phyloP scores from a whole-genome alignment of 2,329 filamentous ascomycete genomes.

The Penicillium digitatum region DNA sequence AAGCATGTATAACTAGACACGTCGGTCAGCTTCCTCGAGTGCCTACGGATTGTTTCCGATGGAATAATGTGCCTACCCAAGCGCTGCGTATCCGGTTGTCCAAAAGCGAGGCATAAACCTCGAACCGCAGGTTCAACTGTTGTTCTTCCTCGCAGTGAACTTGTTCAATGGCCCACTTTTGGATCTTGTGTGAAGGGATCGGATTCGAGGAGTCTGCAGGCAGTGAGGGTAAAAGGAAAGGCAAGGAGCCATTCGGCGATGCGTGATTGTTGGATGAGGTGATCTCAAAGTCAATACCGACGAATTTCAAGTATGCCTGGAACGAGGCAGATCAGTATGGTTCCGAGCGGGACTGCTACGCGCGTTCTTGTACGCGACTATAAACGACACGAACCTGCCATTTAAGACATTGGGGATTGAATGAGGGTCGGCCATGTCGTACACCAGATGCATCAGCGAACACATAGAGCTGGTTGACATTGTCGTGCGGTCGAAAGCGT shows the following conservation, averaged over 20 bases:
- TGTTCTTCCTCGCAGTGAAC: constrained; percentile 47
- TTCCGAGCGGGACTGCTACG: neutral
- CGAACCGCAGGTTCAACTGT: constrained; percentile 55
- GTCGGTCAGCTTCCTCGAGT: constrained; percentile 1
- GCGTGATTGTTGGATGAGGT: constrained; percentile 85
- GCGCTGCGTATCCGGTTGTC: constrained; percentile 75
- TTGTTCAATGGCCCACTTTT: constrained; percentile 62
- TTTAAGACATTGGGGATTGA: constrained; percentile 89
- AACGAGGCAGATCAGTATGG: constrained; percentile 7
- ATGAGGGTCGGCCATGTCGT: constrained; percentile 63
- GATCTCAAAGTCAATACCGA: constrained; percentile 62
- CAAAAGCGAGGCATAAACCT: constrained; percentile 74
- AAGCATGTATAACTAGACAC: constrained; percentile 65
- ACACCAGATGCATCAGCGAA: constrained; percentile 68
- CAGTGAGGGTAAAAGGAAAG: constrained; percentile 68
- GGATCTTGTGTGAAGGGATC: constrained; percentile 62
- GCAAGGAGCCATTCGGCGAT: constrained; percentile 80
- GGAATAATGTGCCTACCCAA: constrained; percentile 57
- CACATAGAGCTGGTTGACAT: constrained; percentile 64
- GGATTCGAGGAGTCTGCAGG: constrained; percentile 43
- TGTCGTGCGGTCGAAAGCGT: constrained; percentile 49
- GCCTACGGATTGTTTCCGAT: neutral
- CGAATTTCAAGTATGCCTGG: constrained; percentile 78
- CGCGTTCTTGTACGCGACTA: neutral
- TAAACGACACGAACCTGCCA: constrained; percentile 68